A percentile compares a stretch with the other conserved stretches of the same genome.
These are phyloP conservation scores for barrel medic (Medicago truncatula) DNA, from an alignment of 306 rosid species.

Conservation along the genomic window MtrunA17r5.0-ANR NC_053048.1:32724001-32724500, in stretches of 20 bases:
- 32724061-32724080: no score
- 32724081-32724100: no score
- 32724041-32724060: no score
- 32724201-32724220: constrained; percentile 13
- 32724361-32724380: constrained; percentile 26
- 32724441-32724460: constrained; percentile 61
- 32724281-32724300: constrained; percentile 24
- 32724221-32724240: not conserved
- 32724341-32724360: constrained; percentile 1
- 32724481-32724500: constrained; percentile 60
- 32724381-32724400: constrained; percentile 72
- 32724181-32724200: not conserved
- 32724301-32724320: constrained; percentile 4
- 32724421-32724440: constrained; percentile 77
- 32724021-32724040: not conserved
- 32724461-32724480: constrained; percentile 52
- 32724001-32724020: no score
- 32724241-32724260: not conserved
- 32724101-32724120: no score
- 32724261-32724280: constrained; percentile 14
- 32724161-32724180: not conserved
- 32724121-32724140: constrained; percentile 27
- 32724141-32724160: not conserved
- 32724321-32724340: constrained; percentile 15
- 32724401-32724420: constrained; percentile 67